These are phyloP conservation scores for Dictyostelium firmibasis DNA, from an alignment of 78 protist genomes.

Conservation along the genomic window DNA sequence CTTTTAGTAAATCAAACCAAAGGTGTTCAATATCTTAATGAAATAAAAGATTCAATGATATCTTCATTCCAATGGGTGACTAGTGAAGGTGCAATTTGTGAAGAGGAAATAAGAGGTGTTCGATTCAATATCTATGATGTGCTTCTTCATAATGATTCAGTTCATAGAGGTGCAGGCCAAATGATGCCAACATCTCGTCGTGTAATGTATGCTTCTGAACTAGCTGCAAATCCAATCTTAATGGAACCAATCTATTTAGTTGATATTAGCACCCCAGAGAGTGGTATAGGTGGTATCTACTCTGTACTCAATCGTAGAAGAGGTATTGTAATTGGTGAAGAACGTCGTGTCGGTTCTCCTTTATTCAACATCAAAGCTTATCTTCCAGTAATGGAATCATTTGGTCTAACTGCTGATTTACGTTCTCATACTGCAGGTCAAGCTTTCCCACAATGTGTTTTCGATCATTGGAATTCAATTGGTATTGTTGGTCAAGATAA, in stretches of 20 bases:
- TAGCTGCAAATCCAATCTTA: constrained; percentile 82
- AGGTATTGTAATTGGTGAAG: constrained; percentile 95
- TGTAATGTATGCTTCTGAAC: constrained; percentile 65
- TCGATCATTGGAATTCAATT: constrained; percentile 93
- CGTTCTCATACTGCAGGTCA: constrained; percentile 91
- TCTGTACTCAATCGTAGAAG: constrained; percentile 90
- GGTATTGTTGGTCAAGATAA: constrained; percentile 19
- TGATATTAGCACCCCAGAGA: constrained; percentile 80
- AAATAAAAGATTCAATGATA: constrained; percentile 53
- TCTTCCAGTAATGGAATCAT: constrained; percentile 95
- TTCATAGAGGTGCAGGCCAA: constrained; percentile 87
- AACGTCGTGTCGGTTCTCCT: constrained; percentile 57
- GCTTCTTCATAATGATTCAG: constrained; percentile 76
- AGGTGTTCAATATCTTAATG: constrained; percentile 85
- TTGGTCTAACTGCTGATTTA: constrained; percentile 92
- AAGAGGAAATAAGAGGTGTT: constrained; percentile 83
- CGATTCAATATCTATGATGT: constrained; percentile 83
- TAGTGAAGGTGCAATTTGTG: constrained; percentile 76
- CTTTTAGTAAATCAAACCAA: constrained; percentile 93
- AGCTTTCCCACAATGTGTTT: constrained; percentile 95
- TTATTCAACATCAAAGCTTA: constrained; percentile 80
- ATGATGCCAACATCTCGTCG: constrained; percentile 76
- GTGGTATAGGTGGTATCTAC: constrained; percentile 95
- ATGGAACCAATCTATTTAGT: constrained; percentile 82
- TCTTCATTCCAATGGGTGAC: constrained; percentile 77